phyloP scores from a whole-genome alignment of 1,139 yeast species.

The Zygosaccharomyces pseudobailii region DNA sequence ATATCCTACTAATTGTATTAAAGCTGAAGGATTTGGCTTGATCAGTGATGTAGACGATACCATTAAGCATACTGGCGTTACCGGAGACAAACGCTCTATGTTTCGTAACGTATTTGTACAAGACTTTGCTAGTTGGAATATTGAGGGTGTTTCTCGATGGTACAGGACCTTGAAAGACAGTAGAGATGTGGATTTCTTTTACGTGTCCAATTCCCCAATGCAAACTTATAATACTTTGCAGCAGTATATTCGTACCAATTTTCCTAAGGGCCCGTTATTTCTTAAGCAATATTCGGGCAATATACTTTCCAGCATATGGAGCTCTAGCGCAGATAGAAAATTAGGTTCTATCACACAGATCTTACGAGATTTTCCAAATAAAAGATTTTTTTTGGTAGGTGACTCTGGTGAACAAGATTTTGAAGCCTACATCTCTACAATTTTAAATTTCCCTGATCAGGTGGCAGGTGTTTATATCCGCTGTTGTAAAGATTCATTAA shows the following conservation, averaged over 20 bases:
- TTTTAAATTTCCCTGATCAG: conserved; percentile 55
- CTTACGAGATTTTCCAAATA: conserved; percentile 68
- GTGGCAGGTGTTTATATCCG: conserved; percentile 75
- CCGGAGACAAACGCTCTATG: conserved; percentile 79
- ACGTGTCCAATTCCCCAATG: conserved; percentile 95
- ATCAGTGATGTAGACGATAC: conserved; percentile 96
- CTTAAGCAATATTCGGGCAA: conserved; percentile 82
- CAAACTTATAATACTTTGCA: conserved; percentile 67
- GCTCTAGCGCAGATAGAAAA: conserved; percentile 82
- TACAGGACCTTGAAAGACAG: conserved; percentile 42
- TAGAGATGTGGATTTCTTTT: conserved; percentile 62
- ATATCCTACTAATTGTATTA: conserved; percentile 22
- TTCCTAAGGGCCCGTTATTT: conserved; percentile 73
- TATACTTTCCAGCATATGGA: conserved; percentile 71
- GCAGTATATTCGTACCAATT: conserved; percentile 50
- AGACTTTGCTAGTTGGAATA: conserved; percentile 58
- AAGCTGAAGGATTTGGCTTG: conserved; percentile 51
- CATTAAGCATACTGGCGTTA: conserved; percentile 80
- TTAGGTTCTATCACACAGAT: conserved; percentile 58
- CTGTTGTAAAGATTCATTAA: conserved; percentile 66
- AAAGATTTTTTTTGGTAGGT: conserved; percentile 79
- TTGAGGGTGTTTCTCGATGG: conserved; percentile 74
- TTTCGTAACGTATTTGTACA: conserved; percentile 71
- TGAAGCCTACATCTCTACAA: conserved; percentile 80
- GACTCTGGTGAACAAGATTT: conserved; percentile 95